phyloP scores from a whole-genome alignment of 2,329 filamentous ascomycete species.

The Fusarium robinianum region DNA sequence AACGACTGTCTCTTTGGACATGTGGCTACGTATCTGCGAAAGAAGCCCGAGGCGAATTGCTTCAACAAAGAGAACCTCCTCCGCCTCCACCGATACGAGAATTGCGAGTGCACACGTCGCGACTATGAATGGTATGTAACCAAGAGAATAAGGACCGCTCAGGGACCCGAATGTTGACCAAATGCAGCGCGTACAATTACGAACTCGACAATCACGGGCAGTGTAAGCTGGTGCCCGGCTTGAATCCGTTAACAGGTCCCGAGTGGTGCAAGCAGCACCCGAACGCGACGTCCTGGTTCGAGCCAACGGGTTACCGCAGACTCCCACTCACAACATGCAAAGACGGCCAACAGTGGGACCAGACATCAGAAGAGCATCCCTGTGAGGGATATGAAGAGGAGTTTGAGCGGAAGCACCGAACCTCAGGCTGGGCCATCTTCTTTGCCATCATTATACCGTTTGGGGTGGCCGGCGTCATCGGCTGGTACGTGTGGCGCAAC shows the following conservation, averaged over 20 bases:
- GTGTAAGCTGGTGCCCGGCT: slow-evolving; percentile 76
- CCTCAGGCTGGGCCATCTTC: slow-evolving; percentile 77
- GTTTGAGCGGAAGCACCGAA: slow-evolving; percentile 71
- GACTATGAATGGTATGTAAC: slow-evolving; percentile 88
- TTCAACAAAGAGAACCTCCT: slow-evolving; percentile 78
- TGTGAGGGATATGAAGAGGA: slow-evolving; percentile 84
- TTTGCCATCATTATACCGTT: slow-evolving; percentile 82
- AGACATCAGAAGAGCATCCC: slow-evolving; percentile 55
- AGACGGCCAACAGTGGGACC: slow-evolving; percentile 76
- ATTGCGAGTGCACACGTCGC: slow-evolving; percentile 80
- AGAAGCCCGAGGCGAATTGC: slow-evolving; percentile 77
- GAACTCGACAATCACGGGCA: slow-evolving; percentile 76
- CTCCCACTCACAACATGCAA: slow-evolving; percentile 88
- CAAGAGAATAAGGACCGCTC: background rate
- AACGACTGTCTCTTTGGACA: slow-evolving; percentile 93
- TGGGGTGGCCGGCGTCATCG: slow-evolving; percentile 68
- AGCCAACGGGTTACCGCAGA: slow-evolving; percentile 84
- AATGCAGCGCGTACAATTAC: slow-evolving; percentile 86
- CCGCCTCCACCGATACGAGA: slow-evolving; percentile 71
- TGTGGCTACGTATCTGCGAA: slow-evolving; percentile 85
- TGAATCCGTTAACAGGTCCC: slow-evolving; percentile 59
- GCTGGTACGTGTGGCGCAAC: slow-evolving; percentile 83
- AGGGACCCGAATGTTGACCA: slow-evolving; percentile 16
- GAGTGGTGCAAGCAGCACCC: slow-evolving; percentile 64
- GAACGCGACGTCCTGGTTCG: slow-evolving; percentile 75